Evolutionary conservation across 2,329 filamentous ascomycete genomes (phyloP).

Genomic region (Aspergillus awamori): DNA sequence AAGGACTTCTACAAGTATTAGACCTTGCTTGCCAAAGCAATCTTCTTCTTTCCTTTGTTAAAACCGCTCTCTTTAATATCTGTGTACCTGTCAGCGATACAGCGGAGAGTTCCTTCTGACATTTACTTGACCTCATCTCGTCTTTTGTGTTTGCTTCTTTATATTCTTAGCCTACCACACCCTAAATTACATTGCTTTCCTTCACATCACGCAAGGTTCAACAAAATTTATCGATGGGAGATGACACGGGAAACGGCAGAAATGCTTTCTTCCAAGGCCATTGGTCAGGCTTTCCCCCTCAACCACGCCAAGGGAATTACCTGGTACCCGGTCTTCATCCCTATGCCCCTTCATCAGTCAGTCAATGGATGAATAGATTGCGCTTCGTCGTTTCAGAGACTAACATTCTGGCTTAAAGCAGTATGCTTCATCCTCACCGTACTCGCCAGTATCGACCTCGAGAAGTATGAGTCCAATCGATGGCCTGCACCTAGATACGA

Average conservation of each 20-base stretch:
- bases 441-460: constrained; percentile 2
- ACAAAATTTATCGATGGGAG: not conserved
- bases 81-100: not conserved
- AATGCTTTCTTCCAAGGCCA: not conserved
- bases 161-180: not conserved
- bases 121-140: not conserved
- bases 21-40: not conserved
- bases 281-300: not conserved
- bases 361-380: not conserved
- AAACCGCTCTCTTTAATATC: not conserved
- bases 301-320: not conserved
- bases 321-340: not conserved
- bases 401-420: constrained; percentile 4
- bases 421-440: not conserved
- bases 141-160: not conserved
- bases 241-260: not conserved
- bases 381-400: not conserved
- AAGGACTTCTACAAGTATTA: not conserved
- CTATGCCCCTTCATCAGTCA: not conserved
- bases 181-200: not conserved
- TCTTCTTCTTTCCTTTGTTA: not conserved
- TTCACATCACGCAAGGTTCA: too few species aligned
- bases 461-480: constrained; percentile 1
- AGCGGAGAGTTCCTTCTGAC: not conserved
- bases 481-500: not conserved